phyloP scores from a whole-genome alignment of 73 alveolate genomes.

The Breviolum minutum region DNA sequence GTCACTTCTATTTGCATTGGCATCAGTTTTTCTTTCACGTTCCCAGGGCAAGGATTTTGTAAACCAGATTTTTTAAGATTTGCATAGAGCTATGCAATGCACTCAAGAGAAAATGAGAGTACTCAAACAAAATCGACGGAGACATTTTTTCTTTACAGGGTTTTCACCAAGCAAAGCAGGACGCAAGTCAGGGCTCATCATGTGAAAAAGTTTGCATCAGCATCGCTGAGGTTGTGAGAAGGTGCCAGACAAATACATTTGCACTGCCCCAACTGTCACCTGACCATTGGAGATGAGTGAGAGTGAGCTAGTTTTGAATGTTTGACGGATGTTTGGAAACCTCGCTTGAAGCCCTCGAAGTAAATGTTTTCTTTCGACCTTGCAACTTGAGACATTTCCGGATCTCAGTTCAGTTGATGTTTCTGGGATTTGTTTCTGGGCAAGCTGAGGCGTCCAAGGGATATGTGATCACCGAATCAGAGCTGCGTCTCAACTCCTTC shows the following conservation, averaged over 20 bases:
- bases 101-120: no score
- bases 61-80: no score
- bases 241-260: conserved; percentile 11
- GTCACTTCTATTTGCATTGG: no score
- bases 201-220: no score
- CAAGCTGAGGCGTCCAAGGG: conserved; percentile 32
- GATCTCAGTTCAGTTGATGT: not conserved
- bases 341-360: not conserved
- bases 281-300: not conserved
- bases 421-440: no score
- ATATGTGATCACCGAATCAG: not conserved
- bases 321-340: not conserved
- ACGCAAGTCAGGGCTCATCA: no score
- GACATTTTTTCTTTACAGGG: no score
- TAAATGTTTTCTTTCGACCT: not conserved
- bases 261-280: conserved; percentile 13
- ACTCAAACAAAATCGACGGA: no score
- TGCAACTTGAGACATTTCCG: not conserved
- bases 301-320: not conserved
- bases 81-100: no score
- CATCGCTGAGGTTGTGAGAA: not conserved
- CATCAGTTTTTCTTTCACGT: no score
- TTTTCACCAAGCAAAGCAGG: no score
- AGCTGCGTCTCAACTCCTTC: conserved; percentile 38
- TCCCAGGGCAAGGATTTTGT: no score